Conservation (phyloP, 164 flowering plant species). For the Piper longum region DNA sequence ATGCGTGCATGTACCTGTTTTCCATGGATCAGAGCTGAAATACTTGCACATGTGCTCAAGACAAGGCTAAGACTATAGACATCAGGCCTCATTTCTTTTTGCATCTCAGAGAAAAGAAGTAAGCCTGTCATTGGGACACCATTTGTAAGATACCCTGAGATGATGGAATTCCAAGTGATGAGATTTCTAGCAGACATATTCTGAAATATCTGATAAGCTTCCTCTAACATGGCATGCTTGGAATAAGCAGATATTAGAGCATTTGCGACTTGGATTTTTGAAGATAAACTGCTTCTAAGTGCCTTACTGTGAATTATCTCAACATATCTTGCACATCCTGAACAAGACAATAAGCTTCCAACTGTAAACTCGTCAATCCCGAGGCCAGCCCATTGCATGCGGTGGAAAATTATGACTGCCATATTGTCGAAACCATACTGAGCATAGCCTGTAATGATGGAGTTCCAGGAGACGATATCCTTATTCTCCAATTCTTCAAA, state of each 20-base stretch:
- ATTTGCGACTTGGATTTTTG: constrained; percentile 38
- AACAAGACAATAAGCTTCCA: constrained; percentile 46
- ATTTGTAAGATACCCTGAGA: constrained; percentile 44
- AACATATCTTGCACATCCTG: constrained; percentile 16
- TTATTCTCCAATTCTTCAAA: constrained; percentile 11
- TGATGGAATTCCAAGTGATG: constrained; percentile 64
- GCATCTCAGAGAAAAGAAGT: constrained; percentile 29
- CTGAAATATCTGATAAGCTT: constrained; percentile 32
- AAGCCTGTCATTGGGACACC: constrained; percentile 29
- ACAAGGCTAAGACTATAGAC: constrained; percentile 31
- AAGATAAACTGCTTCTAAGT: constrained; percentile 31
- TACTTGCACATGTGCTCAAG: constrained; percentile 43
- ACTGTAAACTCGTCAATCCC: constrained; percentile 56
- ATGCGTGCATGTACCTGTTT: constrained; percentile 53
- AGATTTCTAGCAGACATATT: constrained; percentile 32
- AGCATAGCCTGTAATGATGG: constrained; percentile 42
- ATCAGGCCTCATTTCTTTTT: constrained; percentile 26
- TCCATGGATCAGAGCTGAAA: constrained; percentile 36
- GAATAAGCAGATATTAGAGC: constrained; percentile 50
- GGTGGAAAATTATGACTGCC: constrained; percentile 27
- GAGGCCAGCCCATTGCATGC: constrained; percentile 41
- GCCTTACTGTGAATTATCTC: constrained; percentile 43
- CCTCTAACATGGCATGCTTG: constrained; percentile 24
- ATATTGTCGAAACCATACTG: constrained; percentile 19
- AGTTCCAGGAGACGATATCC: constrained; percentile 20